Evolutionary conservation across 192 early-diverging fungal genomes (phyloP).

Genomic region (Chytriomyces sp.): DNA sequence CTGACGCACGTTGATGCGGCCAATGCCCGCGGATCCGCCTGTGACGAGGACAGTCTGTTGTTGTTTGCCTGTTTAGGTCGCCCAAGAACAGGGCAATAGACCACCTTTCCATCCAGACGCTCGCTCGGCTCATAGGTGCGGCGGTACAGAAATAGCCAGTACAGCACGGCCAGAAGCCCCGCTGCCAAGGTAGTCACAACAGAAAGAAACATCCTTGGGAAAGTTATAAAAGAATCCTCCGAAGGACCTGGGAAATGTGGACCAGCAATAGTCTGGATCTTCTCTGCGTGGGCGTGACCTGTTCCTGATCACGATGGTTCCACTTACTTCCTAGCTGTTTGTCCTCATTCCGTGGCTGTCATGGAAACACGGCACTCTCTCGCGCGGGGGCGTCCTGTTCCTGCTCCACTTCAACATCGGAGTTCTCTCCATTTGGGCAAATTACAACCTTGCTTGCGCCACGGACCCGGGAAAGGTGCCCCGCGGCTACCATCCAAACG

Average conservation of each 20-base stretch:
- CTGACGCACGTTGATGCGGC: slow-evolving; percentile 21
- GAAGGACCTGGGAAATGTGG: no score
- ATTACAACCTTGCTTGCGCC: slow-evolving; percentile 78
- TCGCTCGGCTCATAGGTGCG: no score
- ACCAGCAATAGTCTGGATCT: no score
- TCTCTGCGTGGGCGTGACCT: slow-evolving; percentile 26
- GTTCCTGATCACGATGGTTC: slow-evolving; percentile 35
- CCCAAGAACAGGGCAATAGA: no score
- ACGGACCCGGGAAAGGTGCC: slow-evolving; percentile 86
- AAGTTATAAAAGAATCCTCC: no score
- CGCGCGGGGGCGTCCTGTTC: slow-evolving; percentile 41
- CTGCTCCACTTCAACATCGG: slow-evolving; percentile 75
- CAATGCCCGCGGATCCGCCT: slow-evolving; percentile 19
- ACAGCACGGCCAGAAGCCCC: no score
- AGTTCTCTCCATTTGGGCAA: slow-evolving; percentile 77
- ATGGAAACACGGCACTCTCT: not conserved
- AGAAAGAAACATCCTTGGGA: no score
- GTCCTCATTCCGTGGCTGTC: slow-evolving; percentile 54
- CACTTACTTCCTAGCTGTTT: slow-evolving; percentile 37
- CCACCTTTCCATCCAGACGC: no score
- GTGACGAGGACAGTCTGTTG: slow-evolving; percentile 10
- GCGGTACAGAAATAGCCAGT: no score
- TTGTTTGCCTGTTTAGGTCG: no score
- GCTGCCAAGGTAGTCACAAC: no score
- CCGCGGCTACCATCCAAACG: slow-evolving; percentile 29